Evolutionary conservation across 306 rosid species (phyloP), one percentile per base, ranked within the genome.

Genomic region (Gillenia trifoliata): DNA sequence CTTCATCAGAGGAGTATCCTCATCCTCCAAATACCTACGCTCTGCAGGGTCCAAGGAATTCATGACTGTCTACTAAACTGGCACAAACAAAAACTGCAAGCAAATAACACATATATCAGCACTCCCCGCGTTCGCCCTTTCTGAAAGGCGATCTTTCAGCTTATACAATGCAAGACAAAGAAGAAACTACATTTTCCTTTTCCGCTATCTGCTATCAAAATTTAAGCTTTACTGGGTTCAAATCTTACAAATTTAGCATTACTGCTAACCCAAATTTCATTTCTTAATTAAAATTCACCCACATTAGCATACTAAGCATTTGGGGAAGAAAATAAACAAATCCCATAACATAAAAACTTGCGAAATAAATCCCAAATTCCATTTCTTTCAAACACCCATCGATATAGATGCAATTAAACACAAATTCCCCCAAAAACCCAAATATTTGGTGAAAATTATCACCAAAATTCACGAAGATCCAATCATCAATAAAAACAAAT

Each of bases 21-120:
- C 96, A 47, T 94, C 96, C 85, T 94, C n/a, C 88, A 94, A 87
- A 78, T 94, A 94, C 86, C 97, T 90, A 77, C 74, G 93, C 73
- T 94, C 98, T 26, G 88, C 84, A 0, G 92, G 85, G 87, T 91
- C 95, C 87, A 91, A 81, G 72, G 69, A 63, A 78, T 90, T 92
- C 87, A 91, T 82, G 64, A 66, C 70, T 82, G 66, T 73, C 84
- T 78, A 60, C 70, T 72, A 77, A 72, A 36, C 59, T 73, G 64
- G 47, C 30, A 75, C 71, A 1, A n/a, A 66, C 16, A 57, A 31
- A 75, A 78, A 41, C 80, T 79, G 56, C 75, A 71, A 52, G 26
- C 17, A n/a, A 64, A 22, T 13, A 49, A 69, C 5, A 52, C 75
- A 52, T 9, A n/a, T 20, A 78, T 19, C 59, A 68, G 57, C 33